A percentile compares a stretch with the other conserved stretches of the same genome.
Conservation (phyloP, 768 basidiomycete species). For the Suillus variegatus region DNA sequence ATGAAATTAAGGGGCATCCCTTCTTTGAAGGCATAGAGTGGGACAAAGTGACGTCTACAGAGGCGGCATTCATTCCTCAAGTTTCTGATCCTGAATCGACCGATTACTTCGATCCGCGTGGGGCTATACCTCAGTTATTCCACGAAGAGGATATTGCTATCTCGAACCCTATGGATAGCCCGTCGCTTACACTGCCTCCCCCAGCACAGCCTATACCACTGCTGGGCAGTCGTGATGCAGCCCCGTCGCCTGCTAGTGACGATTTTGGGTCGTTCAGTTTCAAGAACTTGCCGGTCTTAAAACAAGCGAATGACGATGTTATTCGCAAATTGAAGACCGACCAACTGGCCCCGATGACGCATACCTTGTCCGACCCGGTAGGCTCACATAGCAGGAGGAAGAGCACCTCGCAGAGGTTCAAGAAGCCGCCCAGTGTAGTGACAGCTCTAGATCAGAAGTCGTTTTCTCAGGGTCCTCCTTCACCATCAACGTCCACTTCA, state of each 20-base stretch:
- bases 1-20: conserved; percentile 90
- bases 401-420: conserved; percentile 79
- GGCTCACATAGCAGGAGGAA: conserved; percentile 65
- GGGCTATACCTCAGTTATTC: conserved; percentile 88
- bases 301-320: conserved; percentile 98
- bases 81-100: conserved; percentile 96
- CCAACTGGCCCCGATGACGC: conserved; percentile 76
- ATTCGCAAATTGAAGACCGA: conserved; percentile 95
- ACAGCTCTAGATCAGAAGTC: conserved; percentile 67
- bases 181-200: conserved; percentile 24
- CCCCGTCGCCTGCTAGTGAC: conserved; percentile 64
- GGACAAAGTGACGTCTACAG: conserved; percentile 84
- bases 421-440: conserved; percentile 80
- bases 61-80: conserved; percentile 95
- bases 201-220: conserved; percentile 22
- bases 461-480: conserved; percentile 77
- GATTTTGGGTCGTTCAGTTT: conserved; percentile 98
- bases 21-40: conserved; percentile 92
- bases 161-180: conserved; percentile 50
- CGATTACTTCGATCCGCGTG: conserved; percentile 98
- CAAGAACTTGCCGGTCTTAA: conserved; percentile 94
- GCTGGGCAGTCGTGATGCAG: conserved; percentile 41
- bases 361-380: conserved; percentile 67
- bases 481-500: conserved; percentile 88
- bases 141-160: conserved; percentile 81